Evolutionary conservation across 2,329 filamentous ascomycete genomes (phyloP), one percentile per base, ranked within the genome.

Genomic region (Aspergillus aculeatinus): DNA sequence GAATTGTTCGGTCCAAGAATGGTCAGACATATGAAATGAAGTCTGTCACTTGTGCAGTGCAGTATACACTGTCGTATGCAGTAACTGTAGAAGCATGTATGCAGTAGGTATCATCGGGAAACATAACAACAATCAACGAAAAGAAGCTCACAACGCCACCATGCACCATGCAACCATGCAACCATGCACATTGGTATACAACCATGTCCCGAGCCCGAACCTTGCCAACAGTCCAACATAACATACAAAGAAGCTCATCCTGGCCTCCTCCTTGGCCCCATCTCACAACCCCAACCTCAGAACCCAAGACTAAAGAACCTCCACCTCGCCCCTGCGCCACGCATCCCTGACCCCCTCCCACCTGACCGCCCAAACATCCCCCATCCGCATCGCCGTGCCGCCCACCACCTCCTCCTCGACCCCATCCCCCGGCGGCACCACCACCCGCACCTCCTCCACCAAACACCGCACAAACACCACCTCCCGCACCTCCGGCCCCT

Each of bases 381-480:
- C 84, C 72, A 86, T 79, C 76, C 71, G 69, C 77, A 80, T 78
- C 57, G 67, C 73, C 59, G 72, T 70, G 27, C 75, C 77, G 29
- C 75, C 77, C 35, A 70, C 60, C 60, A 69, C 63, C 55, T 73
- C 70, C 57, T 63, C 67, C 31, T 67, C 68, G 1, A 69, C 64
- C 2, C 65, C 70, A 51, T 72, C 72, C 19, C 68, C 74, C 2
- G 70, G 69, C 7, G 71, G 74, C 48, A 76, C 63, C 33, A 77
- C 60, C 60, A 78, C 70, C 25, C 68, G 80, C 9, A 85, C 79
- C 73, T 85, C 82, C 19, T 72, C 75, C 0, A 61, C 72, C 23
- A 81, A 59, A 74, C 79, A 80, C 62, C 94, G 82, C 47, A 92
- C 87, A 75, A 99, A 97, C 2, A 98, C 93, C 7, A 92, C 92